phyloP scores from a whole-genome alignment of 2,329 filamentous ascomycete species.

The Elsinoe perseae region DNA sequence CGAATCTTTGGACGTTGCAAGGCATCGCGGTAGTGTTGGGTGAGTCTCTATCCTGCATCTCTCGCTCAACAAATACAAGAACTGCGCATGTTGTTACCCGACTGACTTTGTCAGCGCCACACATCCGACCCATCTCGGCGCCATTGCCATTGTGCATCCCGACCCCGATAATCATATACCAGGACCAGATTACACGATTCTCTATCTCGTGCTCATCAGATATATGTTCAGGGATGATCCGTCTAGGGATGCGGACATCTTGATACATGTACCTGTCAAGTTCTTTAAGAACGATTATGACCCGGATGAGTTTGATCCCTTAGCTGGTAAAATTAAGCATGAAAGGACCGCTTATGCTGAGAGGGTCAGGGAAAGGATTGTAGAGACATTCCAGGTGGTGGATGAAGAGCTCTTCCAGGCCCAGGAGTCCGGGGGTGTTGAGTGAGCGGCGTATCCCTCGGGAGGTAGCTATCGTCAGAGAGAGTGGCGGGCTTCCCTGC shows the following conservation, averaged over 20 bases:
- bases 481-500: no score
- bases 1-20: neutral
- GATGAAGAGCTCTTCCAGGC: neutral
- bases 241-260: conserved; percentile 67
- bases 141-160: neutral
- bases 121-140: neutral
- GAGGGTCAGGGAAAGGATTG: neutral
- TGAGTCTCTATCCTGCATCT: neutral
- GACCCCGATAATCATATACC: neutral
- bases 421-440: neutral
- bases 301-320: conserved; percentile 49
- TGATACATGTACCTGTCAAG: conserved; percentile 83
- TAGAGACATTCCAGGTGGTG: neutral
- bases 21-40: neutral
- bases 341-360: neutral
- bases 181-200: conserved; percentile 51
- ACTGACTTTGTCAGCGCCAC: neutral
- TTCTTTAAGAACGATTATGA: conserved; percentile 68
- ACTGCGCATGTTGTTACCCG: no score
- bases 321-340: neutral
- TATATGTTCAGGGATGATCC: conserved; percentile 26
- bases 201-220: conserved; percentile 65
- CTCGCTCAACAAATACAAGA: no score
- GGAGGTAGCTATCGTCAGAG: no score
- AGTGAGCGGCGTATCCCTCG: neutral